phyloP scores from a whole-genome alignment of 192 early-diverging fungal genomes.

The Powellomyces hirtus region DNA sequence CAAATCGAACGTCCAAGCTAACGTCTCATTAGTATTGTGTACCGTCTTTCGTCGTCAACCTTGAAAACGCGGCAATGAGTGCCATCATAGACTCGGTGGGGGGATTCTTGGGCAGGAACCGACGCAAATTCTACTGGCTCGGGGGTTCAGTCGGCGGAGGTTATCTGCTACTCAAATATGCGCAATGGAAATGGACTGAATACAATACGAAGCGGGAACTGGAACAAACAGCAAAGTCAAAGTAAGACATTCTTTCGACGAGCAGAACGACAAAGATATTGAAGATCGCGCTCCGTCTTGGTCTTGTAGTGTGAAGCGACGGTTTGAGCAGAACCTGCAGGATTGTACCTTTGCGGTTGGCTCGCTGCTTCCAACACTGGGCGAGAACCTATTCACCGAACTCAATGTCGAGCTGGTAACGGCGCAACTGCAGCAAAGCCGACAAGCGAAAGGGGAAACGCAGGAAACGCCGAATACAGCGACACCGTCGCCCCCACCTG shows the following conservation, averaged over 20 bases:
- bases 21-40: no score
- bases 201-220: slow-evolving; percentile 63
- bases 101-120: slow-evolving; percentile 19
- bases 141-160: slow-evolving; percentile 27
- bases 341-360: slow-evolving; percentile 88
- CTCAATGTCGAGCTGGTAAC: slow-evolving; percentile 79
- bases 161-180: slow-evolving; percentile 57
- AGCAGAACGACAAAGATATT: no score
- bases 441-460: slow-evolving; percentile 1
- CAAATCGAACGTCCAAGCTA: no score
- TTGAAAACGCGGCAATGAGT: no score
- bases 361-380: slow-evolving; percentile 76
- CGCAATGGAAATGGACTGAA: slow-evolving; percentile 68
- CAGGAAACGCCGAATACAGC: background rate
- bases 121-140: slow-evolving; percentile 26
- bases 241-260: slow-evolving; percentile 65
- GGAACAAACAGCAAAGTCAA: slow-evolving; percentile 72
- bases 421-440: slow-evolving; percentile 59
- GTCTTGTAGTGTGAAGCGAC: slow-evolving; percentile 66
- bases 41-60: no score
- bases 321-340: slow-evolving; percentile 92
- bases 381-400: slow-evolving; percentile 71
- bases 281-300: no score
- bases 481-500: background rate
- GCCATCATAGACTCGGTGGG: slow-evolving; percentile 1